A percentile compares a stretch with the other conserved stretches of the same genome.
Evolutionary conservation across 2,329 filamentous ascomycete species (phyloP).

Genomic region (Beauveria caledonica): DNA sequence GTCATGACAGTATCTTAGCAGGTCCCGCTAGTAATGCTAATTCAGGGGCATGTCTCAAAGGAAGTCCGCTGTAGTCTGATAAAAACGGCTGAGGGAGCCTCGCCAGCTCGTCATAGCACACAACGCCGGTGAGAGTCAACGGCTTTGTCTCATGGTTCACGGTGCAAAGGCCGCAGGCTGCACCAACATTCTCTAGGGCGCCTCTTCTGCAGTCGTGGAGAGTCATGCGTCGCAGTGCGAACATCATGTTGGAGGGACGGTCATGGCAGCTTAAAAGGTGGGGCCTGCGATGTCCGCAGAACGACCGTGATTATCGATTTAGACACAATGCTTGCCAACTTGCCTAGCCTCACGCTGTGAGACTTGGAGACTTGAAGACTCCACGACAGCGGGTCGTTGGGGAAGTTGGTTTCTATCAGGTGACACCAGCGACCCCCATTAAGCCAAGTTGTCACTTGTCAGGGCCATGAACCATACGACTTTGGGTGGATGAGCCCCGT

Average conservation of each 20-base stretch:
- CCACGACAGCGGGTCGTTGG: not conserved
- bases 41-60: not conserved
- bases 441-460: not conserved
- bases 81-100: not conserved
- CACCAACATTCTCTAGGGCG: not conserved
- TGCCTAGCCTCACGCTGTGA: not conserved
- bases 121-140: not conserved
- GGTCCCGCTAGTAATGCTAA: not conserved
- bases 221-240: not conserved
- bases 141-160: not conserved
- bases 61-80: not conserved
- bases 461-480: not conserved
- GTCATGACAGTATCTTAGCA: not conserved
- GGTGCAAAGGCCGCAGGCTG: not conserved
- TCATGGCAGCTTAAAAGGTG: constrained; percentile 2
- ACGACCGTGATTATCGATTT: not conserved
- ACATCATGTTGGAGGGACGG: not conserved
- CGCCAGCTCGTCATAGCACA: not conserved
- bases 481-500: not conserved
- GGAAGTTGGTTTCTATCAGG: not conserved
- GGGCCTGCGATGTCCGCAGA: not conserved
- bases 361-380: not conserved
- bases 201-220: not conserved
- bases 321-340: too few species aligned
- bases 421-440: not conserved